Percentiles rank a stretch among this genome's conserved stretches.
Evolutionary conservation across 495 filamentous ascomycete genomes (phyloP).

Genomic region (Aspergillus haitiensis): DNA sequence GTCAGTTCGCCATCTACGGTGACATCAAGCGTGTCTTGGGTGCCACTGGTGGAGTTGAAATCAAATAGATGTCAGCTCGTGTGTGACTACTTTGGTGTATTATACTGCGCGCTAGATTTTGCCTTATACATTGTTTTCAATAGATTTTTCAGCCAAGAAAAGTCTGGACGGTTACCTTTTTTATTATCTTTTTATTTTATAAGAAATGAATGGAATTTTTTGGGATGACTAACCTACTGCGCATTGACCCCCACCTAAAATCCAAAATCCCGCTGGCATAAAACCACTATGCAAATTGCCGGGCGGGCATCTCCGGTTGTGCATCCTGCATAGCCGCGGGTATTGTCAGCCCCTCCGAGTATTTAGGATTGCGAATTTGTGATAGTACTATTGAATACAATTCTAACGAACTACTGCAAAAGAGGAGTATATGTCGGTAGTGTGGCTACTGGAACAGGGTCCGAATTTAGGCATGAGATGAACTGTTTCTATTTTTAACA

Average conservation of each 20-base stretch:
- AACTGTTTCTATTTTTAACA: neutral
- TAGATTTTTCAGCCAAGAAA: constrained; percentile 34
- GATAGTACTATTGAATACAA: too few species aligned
- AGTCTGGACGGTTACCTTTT: constrained; percentile 24
- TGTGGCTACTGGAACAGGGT: neutral
- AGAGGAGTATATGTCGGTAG: neutral
- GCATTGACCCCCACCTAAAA: neutral
- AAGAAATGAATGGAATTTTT: constrained; percentile 11
- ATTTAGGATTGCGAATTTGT: too few species aligned
- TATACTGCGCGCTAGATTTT: constrained; percentile 43
- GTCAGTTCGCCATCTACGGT: constrained; percentile 98
- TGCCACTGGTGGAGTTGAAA: constrained; percentile 78
- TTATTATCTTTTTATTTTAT: constrained; percentile 5
- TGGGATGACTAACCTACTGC: neutral
- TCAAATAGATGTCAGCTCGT: constrained; percentile 48
- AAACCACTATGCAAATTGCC: neutral
- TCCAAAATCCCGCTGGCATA: too few species aligned
- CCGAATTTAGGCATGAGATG: neutral
- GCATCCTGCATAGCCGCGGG: neutral
- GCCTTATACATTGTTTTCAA: constrained; percentile 36
- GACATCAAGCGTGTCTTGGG: constrained; percentile 56
- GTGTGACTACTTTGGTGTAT: constrained; percentile 35
- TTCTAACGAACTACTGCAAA: too few species aligned
- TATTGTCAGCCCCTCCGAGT: too few species aligned
- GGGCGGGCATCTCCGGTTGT: neutral